phyloP scores from a whole-genome alignment of 2,329 filamentous ascomycete species.

The Penicillium sp. region DNA sequence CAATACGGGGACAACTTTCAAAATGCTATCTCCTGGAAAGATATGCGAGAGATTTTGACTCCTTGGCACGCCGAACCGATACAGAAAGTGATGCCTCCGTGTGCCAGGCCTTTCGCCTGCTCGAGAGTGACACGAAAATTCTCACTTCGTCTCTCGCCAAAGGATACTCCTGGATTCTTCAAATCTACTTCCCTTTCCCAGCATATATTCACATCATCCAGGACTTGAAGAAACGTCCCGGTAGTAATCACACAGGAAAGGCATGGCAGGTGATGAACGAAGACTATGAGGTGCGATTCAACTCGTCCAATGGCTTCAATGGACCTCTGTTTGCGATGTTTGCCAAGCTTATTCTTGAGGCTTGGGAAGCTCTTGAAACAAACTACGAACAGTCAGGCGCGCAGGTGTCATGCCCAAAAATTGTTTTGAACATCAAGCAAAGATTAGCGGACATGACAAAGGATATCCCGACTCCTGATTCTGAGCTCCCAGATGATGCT shows the following conservation, averaged over 20 bases:
- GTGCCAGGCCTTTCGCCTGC: slow-evolving; percentile 36
- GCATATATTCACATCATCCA: slow-evolving; percentile 51
- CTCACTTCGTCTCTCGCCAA: slow-evolving; percentile 44
- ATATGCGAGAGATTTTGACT: slow-evolving; percentile 34
- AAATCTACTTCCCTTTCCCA: slow-evolving; percentile 51
- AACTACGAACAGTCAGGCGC: slow-evolving; percentile 12
- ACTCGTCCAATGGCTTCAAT: neutral
- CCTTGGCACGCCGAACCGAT: neutral
- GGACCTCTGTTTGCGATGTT: slow-evolving; percentile 34
- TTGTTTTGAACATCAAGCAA: slow-evolving; percentile 32
- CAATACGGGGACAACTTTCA: slow-evolving; percentile 47
- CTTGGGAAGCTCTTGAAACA: slow-evolving; percentile 39
- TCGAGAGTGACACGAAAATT: slow-evolving; percentile 51
- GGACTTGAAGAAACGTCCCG: slow-evolving; percentile 43
- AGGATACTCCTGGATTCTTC: slow-evolving; percentile 45
- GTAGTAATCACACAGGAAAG: slow-evolving; percentile 30
- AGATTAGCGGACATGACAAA: slow-evolving; percentile 14
- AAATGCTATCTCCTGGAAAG: slow-evolving; percentile 54
- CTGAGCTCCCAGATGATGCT: neutral
- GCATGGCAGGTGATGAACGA: slow-evolving; percentile 50
- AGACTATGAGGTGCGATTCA: slow-evolving; percentile 45
- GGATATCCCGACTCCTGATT: neutral
- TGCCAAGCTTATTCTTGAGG: slow-evolving; percentile 40
- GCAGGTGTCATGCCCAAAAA: slow-evolving; percentile 22
- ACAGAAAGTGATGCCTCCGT: slow-evolving; percentile 32